Percentiles rank a stretch among this genome's conserved stretches.
Evolutionary conservation across 202 grass and related monocot genomes (phyloP).

Genomic region (Bolboschoenoplectus hybrid): DNA sequence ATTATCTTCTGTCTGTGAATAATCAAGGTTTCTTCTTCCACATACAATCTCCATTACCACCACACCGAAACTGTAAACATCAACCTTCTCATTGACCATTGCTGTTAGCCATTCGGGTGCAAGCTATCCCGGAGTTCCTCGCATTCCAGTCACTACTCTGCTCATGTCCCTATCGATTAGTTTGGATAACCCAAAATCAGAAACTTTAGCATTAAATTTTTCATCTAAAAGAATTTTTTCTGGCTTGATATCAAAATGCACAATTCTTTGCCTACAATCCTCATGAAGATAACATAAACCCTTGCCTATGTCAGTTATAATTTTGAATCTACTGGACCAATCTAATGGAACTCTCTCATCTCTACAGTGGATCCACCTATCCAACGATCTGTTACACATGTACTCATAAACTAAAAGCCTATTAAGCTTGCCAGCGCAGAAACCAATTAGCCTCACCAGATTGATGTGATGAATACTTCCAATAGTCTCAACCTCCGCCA

Average conservation of each 20-base stretch:
- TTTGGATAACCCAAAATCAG: constrained; percentile 20
- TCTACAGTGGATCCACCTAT: no score
- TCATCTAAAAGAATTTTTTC: constrained; percentile 52
- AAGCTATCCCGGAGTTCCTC: constrained; percentile 47
- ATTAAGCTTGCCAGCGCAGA: no score
- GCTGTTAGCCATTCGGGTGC: constrained; percentile 52
- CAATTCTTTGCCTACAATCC: no score
- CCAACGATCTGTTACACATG: no score
- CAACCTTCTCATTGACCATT: constrained; percentile 45
- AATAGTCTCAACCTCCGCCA: no score
- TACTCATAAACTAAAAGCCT: no score
- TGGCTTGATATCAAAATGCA: constrained; percentile 30
- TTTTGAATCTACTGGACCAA: no score
- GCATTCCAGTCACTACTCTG: constrained; percentile 46
- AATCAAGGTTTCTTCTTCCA: constrained; percentile 51
- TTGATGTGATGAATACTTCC: no score
- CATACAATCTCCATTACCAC: constrained; percentile 55
- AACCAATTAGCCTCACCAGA: no score
- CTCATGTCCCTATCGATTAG: constrained; percentile 47
- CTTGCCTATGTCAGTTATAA: no score
- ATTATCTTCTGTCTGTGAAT: constrained; percentile 40
- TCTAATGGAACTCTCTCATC: no score
- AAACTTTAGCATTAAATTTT: constrained; percentile 44
- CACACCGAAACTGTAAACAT: constrained; percentile 50
- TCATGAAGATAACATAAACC: no score